These are phyloP conservation scores for Tricholoma sp. DNA, from an alignment of 768 basidiomycete genomes.

Conservation along the genomic window DNA sequence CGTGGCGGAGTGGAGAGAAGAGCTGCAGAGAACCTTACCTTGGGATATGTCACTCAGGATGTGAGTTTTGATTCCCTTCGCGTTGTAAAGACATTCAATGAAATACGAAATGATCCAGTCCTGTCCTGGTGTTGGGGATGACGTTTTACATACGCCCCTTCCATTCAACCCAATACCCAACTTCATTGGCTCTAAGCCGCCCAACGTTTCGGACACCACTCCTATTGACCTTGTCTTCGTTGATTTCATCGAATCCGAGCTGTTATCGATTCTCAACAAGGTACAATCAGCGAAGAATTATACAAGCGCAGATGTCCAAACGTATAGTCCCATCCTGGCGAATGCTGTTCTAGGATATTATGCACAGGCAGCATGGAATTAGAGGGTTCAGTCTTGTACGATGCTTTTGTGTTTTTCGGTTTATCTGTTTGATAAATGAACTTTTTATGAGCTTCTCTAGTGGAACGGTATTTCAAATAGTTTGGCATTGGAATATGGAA, in stretches of 20 bases:
- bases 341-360: constrained; percentile 52
- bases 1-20: constrained; percentile 32
- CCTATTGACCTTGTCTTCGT: constrained; percentile 73
- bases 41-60: constrained; percentile 74
- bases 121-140: constrained; percentile 75
- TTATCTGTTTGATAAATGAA: background rate
- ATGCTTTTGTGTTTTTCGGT: background rate
- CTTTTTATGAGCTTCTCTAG: no score
- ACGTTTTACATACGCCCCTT: constrained; percentile 57
- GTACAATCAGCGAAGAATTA: constrained; percentile 48
- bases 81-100: background rate
- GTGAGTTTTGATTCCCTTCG: constrained; percentile 29
- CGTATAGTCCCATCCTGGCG: constrained; percentile 48
- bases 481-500: no score
- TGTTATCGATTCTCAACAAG: constrained; percentile 51
- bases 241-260: constrained; percentile 54
- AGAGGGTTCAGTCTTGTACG: background rate
- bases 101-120: constrained; percentile 29
- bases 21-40: constrained; percentile 48
- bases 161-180: constrained; percentile 49
- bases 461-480: no score
- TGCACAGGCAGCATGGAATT: constrained; percentile 46
- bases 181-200: constrained; percentile 54
- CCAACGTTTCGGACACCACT: constrained; percentile 42
- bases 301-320: constrained; percentile 43